phyloP scores from a whole-genome alignment of 768 basidiomycete species.

The Dioszegia crocea region DNA sequence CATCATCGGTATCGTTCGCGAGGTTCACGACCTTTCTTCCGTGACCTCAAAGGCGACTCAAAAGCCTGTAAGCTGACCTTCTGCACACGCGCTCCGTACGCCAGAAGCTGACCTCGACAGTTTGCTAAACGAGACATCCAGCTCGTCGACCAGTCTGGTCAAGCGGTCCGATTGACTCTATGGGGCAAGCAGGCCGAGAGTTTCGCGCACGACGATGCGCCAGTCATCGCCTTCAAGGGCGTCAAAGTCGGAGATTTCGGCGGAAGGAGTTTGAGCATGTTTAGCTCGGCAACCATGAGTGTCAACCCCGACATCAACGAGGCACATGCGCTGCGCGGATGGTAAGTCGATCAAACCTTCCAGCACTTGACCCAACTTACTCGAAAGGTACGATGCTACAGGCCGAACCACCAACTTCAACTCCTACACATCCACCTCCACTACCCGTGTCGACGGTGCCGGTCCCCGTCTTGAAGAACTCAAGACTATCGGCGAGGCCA shows the following conservation, averaged over 20 bases:
- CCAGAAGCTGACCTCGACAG: constrained; percentile 51
- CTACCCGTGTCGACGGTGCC: constrained; percentile 42
- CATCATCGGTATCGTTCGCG: constrained; percentile 80
- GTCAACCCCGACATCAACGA: constrained; percentile 88
- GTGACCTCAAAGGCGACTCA: constrained; percentile 72
- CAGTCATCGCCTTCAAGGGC: constrained; percentile 88
- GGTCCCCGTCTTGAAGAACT: constrained; percentile 62
- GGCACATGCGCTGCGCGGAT: constrained; percentile 78
- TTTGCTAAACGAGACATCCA: constrained; percentile 83
- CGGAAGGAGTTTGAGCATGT: constrained; percentile 81
- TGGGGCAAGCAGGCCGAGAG: constrained; percentile 95
- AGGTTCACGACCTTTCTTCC: constrained; percentile 63
- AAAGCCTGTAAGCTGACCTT: constrained; percentile 57
- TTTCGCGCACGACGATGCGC: constrained; percentile 59
- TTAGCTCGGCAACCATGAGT: constrained; percentile 73
- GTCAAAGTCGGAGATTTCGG: constrained; percentile 90
- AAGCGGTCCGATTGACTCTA: constrained; percentile 74
- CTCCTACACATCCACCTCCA: constrained; percentile 58
- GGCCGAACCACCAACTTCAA: constrained; percentile 67
- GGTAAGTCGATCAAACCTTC: too few relatives aligned
- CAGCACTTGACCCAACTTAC: too few relatives aligned
- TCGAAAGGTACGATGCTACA: constrained; percentile 67
- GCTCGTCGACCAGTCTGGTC: constrained; percentile 77
- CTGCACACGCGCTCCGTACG: not conserved
- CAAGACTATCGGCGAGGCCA: constrained; percentile 70